Base-by-base conservation (phyloP, 768 basidiomycete genomes). In the Serendipita vermifera region DNA sequence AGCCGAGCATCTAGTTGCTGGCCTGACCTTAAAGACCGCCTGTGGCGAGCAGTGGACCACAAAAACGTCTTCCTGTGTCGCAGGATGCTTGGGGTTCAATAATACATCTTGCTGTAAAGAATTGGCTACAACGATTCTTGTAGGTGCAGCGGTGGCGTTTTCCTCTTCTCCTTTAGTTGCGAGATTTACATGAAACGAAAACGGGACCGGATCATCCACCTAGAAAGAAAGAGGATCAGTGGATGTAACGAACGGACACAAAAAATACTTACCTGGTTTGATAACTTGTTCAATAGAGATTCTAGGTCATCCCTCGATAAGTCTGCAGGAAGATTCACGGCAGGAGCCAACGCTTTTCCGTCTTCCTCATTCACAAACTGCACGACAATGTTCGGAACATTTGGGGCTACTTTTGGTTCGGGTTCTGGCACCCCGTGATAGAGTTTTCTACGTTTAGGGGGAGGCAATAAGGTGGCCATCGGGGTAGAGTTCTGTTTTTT, bases 341-440 rank as follows among this genome's bases (percentile, higher is more conserved):
- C 81, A 53, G 93, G 91, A 22, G 91, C 93, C 20, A 98, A 73
- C 3, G 81, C 70, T 57, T 73, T 71, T 0, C 83, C 90, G 68
- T 93, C 85, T 53, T 92, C 85, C 57, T 93, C 88, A 2, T 85
- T 85, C 26, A 92, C 82, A 66, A 98, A 97, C 64, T 94, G 90
- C 20, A 96, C 91, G 14, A 97, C 77, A 57, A 98, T 72, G 59
- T 83, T 82, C 0, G 83, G 80, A 1, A 81, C 74, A 7, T 71
- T 69, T 1, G 62, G 32, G 0, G 59, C 59, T 20, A 65, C 64
- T 39, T 62, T 60, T 24, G 73, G 74, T 33, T 73, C 78, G 26
- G 84, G 83, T 59, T 80, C 79, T 59, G 81, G 77, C 15, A 83
- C 69, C 3, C 83, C 85, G 62, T 89, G 81, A 68, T 87, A 84